Conservation (phyloP, 345 rosid species). For the Citrus reticulata region DNA sequence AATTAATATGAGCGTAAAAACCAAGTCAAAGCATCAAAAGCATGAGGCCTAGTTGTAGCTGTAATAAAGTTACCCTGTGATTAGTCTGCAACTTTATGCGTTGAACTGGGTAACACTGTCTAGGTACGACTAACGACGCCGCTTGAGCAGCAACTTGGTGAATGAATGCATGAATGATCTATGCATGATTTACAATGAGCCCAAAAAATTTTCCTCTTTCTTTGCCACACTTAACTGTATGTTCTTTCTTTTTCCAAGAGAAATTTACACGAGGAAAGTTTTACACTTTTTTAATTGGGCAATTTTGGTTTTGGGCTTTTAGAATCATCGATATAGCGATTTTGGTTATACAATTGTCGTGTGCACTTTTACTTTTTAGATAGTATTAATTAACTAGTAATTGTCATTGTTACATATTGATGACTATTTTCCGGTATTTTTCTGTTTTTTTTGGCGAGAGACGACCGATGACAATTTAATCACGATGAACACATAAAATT, state of each 20-base stretch:
- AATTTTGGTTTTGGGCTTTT: no score
- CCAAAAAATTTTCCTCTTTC: neutral
- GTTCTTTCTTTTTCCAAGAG: neutral
- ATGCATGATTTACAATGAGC: neutral
- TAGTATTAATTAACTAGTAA: no score
- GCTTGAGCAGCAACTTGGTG: neutral
- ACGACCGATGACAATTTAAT: no score
- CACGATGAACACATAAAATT: neutral
- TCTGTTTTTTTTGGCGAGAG: no score
- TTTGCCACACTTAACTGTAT: neutral
- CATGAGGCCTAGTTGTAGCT: neutral
- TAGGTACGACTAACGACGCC: neutral
- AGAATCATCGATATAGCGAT: no score
- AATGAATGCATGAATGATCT: neutral
- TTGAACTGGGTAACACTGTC: neutral
- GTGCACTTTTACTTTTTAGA: no score
- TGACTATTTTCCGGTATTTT: no score
- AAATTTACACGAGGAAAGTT: no score
- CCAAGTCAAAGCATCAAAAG: neutral
- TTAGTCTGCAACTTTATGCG: neutral
- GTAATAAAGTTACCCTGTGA: neutral
- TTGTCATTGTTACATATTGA: no score
- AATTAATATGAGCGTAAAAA: neutral
- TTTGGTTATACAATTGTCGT: no score
- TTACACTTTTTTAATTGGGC: no score